phyloP scores from a whole-genome alignment of 2,329 filamentous ascomycete genomes.

The Trichoderma arundinaceum region DNA sequence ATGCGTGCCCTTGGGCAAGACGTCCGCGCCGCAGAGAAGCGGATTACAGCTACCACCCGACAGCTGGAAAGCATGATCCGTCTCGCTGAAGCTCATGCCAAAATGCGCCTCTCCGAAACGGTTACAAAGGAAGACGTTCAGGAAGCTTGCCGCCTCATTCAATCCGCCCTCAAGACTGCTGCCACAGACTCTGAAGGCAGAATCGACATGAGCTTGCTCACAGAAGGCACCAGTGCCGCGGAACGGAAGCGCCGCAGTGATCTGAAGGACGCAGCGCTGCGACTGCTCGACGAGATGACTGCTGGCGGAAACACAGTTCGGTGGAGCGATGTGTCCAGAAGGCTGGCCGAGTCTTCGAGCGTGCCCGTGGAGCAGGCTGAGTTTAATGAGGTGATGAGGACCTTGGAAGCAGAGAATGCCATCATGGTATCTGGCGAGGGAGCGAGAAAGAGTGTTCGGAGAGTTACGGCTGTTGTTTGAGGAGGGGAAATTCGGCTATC shows the following conservation, averaged over 20 bases:
- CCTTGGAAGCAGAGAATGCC: constrained; percentile 82
- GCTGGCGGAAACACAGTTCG: constrained; percentile 70
- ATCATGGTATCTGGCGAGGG: constrained; percentile 86
- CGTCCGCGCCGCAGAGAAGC: constrained; percentile 85
- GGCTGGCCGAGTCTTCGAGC: constrained; percentile 72
- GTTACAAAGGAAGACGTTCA: constrained; percentile 84
- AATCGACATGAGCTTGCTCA: constrained; percentile 95
- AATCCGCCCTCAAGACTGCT: constrained; percentile 91
- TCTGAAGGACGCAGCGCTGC: constrained; percentile 78
- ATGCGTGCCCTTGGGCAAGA: constrained; percentile 94
- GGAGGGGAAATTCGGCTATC: not conserved
- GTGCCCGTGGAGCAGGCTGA: constrained; percentile 76
- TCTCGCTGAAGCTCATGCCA: constrained; percentile 92
- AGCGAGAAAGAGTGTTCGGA: constrained; percentile 77
- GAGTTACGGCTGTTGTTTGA: constrained; percentile 63
- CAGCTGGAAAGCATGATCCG: constrained; percentile 99
- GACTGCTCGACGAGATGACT: constrained; percentile 80
- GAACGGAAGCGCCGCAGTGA: constrained; percentile 84
- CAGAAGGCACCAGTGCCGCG: constrained; percentile 89
- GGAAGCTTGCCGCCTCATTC: constrained; percentile 92
- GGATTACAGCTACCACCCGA: constrained; percentile 95
- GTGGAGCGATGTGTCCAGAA: constrained; percentile 77
- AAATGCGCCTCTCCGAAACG: constrained; percentile 83
- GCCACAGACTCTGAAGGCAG: constrained; percentile 93
- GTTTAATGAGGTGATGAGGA: constrained; percentile 80